These are phyloP conservation scores for Sphagnum magellanicum DNA, from an alignment of 228 moss, liverwort and hornwort genomes.

Conservation along the genomic window DNA sequence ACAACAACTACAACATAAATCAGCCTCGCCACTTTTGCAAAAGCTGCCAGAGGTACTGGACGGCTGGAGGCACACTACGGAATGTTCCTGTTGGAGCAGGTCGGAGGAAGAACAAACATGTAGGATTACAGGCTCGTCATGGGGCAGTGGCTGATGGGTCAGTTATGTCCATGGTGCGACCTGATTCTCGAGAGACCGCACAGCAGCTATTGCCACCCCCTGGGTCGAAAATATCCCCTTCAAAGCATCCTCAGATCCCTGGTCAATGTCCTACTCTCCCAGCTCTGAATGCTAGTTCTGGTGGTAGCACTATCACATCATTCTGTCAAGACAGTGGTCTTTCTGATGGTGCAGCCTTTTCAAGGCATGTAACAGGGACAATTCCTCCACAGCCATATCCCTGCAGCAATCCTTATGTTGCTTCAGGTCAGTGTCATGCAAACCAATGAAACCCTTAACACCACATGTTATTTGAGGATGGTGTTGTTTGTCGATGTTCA, in stretches of 20 bases:
- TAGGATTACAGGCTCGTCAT: conserved; percentile 1
- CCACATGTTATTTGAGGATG: no score
- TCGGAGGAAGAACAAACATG: not conserved
- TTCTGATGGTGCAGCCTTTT: not conserved
- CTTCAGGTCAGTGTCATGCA: not conserved
- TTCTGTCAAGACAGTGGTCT: not conserved
- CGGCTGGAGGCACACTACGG: not conserved
- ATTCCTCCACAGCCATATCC: not conserved
- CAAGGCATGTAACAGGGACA: not conserved
- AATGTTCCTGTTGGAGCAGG: not conserved
- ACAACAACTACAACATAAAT: not conserved
- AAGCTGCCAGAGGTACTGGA: not conserved
- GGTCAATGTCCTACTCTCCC: conserved; percentile 8
- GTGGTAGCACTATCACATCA: not conserved
- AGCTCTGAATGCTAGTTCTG: not conserved
- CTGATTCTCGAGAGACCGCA: conserved; percentile 5
- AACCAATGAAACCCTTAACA: no score
- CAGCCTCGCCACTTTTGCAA: not conserved
- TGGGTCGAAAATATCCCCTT: not conserved
- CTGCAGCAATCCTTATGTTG: not conserved
- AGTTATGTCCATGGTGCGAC: conserved; percentile 7
- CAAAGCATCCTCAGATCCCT: conserved; percentile 1
- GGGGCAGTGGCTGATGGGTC: not conserved
- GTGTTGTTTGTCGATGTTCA: no score
- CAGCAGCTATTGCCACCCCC: not conserved